Evolutionary conservation across 2,329 filamentous ascomycete genomes (phyloP).

Genomic region (Penicillium sp.): DNA sequence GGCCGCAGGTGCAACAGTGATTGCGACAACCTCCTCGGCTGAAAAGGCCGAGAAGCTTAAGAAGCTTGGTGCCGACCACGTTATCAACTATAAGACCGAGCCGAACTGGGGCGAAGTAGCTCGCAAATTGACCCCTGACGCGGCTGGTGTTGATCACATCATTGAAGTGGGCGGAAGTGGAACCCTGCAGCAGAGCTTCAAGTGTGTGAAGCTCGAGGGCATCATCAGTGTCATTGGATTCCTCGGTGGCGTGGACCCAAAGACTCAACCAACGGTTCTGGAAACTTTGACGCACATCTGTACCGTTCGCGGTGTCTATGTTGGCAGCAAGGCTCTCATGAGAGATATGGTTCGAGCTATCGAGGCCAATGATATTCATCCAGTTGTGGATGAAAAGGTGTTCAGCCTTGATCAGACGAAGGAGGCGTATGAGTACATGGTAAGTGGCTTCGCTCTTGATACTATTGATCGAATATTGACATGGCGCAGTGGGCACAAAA

Average conservation of each 20-base stretch:
- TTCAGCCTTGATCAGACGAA: slow-evolving; percentile 56
- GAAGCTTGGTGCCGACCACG: slow-evolving; percentile 58
- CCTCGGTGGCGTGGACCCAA: slow-evolving; percentile 50
- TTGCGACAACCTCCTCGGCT: slow-evolving; percentile 62
- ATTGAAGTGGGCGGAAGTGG: slow-evolving; percentile 67
- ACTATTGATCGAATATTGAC: slow-evolving; percentile 18
- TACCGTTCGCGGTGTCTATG: slow-evolving; percentile 60
- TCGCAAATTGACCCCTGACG: slow-evolving; percentile 51
- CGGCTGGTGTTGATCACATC: slow-evolving; percentile 62
- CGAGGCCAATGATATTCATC: slow-evolving; percentile 61
- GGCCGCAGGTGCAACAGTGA: slow-evolving; percentile 55
- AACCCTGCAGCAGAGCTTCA: slow-evolving; percentile 61
- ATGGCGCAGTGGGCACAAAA: slow-evolving; percentile 48
- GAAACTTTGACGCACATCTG: slow-evolving; percentile 54
- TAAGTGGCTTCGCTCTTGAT: slow-evolving; percentile 25
- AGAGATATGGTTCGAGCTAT: slow-evolving; percentile 62
- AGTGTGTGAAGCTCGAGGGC: slow-evolving; percentile 57
- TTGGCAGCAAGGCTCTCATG: slow-evolving; percentile 58
- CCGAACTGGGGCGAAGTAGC: slow-evolving; percentile 64
- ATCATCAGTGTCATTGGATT: slow-evolving; percentile 61
- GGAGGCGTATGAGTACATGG: slow-evolving; percentile 59
- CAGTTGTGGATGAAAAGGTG: slow-evolving; percentile 60
- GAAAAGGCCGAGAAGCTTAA: slow-evolving; percentile 57
- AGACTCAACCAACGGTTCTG: slow-evolving; percentile 55
- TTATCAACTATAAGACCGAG: slow-evolving; percentile 63